A percentile compares a stretch with the other conserved stretches of the same genome.
phyloP scores from a whole-genome alignment of 257 asterid genomes.

The Lycium ferocissimum region DNA sequence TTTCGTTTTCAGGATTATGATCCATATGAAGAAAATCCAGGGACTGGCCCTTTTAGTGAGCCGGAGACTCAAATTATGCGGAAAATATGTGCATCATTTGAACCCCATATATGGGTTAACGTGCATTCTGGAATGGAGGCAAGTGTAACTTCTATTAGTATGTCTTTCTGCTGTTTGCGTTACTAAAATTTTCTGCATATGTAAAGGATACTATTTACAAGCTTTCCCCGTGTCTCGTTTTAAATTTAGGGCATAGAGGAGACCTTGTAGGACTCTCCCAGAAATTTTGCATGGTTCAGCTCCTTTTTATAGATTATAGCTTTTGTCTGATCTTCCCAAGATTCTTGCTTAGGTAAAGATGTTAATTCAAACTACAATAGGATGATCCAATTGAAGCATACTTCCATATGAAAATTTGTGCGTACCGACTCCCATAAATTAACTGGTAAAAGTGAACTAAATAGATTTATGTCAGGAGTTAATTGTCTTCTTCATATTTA shows the following conservation, averaged over 20 bases:
- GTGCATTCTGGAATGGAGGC: constrained; percentile 99
- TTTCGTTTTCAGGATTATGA: constrained; percentile 77
- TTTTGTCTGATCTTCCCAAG: background rate
- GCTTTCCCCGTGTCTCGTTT: background rate
- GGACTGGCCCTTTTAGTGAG: constrained; percentile 90
- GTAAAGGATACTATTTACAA: background rate
- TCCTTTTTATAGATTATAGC: background rate
- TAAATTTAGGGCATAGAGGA: constrained; percentile 7
- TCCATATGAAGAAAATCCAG: constrained; percentile 96
- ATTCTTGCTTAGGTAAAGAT: background rate
- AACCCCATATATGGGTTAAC: constrained; percentile 97
- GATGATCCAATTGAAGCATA: background rate
- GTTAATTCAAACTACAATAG: background rate
- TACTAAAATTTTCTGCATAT: constrained; percentile 4
- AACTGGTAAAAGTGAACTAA: constrained; percentile 7
- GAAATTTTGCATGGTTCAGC: background rate
- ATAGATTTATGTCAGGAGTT: background rate
- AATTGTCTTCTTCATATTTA: background rate
- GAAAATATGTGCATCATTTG: constrained; percentile 77
- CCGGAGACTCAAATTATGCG: constrained; percentile 95
- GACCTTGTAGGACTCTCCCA: constrained; percentile 19
- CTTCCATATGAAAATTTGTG: background rate
- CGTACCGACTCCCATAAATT: background rate
- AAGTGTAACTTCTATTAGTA: constrained; percentile 34
- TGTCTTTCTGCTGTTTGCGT: constrained; percentile 32